Conservation (phyloP, 805 yeast genomes). For the Teunomyces lycoperdinae region DNA sequence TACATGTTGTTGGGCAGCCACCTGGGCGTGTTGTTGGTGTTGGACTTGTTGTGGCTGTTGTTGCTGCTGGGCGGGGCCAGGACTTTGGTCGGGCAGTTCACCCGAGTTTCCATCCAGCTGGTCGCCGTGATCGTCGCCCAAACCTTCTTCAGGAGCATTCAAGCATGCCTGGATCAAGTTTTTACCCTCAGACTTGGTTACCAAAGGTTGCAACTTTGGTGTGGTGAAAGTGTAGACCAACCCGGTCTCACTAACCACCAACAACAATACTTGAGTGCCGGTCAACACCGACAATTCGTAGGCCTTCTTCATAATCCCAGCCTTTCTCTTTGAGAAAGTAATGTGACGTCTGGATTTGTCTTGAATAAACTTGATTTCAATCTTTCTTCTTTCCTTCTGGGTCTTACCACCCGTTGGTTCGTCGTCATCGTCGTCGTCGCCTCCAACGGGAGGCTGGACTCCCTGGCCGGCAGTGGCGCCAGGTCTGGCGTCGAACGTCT, state of each 20-base stretch:
- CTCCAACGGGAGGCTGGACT: conserved; percentile 24
- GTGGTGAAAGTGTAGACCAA: conserved; percentile 97
- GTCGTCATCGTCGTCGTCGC: conserved; percentile 54
- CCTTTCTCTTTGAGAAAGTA: conserved; percentile 96
- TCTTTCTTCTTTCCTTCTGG: conserved; percentile 72
- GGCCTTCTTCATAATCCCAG: conserved; percentile 99
- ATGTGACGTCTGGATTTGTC: conserved; percentile 98
- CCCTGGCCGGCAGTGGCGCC: conserved; percentile 15
- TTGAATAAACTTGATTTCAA: conserved; percentile 95
- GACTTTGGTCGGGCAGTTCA: conserved; percentile 40
- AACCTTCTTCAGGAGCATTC: conserved; percentile 90
- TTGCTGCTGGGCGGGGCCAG: conserved; percentile 11
- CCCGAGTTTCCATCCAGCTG: conserved; percentile 48
- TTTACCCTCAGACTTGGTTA: conserved; percentile 96
- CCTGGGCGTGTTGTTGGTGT: conserved; percentile 19
- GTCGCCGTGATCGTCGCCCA: conserved; percentile 60
- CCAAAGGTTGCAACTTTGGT: conserved; percentile 97
- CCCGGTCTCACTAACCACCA: conserved; percentile 98
- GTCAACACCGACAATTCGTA: conserved; percentile 94
- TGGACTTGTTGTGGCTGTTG: conserved; percentile 27
- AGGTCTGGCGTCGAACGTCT: conserved; percentile 7
- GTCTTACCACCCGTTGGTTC: conserved; percentile 45
- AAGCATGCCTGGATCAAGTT: conserved; percentile 94
- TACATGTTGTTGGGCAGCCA: conserved; percentile 27
- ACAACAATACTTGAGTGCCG: conserved; percentile 91